A percentile compares a stretch with the other conserved stretches of the same genome.
Evolutionary conservation across 306 rosid species (phyloP).

Genomic region (Ammopiptanthus mongolicus): DNA sequence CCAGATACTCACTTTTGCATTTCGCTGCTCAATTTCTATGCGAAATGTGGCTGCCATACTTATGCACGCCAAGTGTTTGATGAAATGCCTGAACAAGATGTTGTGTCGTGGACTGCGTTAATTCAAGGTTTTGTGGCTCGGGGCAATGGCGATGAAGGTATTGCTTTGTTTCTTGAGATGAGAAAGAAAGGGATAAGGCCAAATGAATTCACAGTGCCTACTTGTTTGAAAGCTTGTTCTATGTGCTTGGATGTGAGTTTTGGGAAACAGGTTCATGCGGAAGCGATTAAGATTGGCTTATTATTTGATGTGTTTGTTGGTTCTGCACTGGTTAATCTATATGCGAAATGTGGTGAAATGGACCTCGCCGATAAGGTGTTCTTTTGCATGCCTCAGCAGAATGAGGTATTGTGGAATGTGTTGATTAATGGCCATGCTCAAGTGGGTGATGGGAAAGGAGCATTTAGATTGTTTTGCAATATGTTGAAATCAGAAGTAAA

Average conservation of each 20-base stretch:
- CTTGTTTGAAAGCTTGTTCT: constrained; percentile 32
- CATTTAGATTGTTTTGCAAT: constrained; percentile 16
- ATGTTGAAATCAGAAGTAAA: constrained; percentile 27
- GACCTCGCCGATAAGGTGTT: constrained; percentile 25
- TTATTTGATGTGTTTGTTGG: constrained; percentile 28
- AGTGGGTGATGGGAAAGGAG: constrained; percentile 25
- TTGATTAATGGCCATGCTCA: constrained; percentile 33
- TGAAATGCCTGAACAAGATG: constrained; percentile 30
- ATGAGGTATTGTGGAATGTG: constrained; percentile 36
- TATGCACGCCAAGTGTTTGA: constrained; percentile 28
- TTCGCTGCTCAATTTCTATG: constrained; percentile 21
- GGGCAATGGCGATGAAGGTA: constrained; percentile 21
- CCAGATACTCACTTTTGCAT: constrained; percentile 32
- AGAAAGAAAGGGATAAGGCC: constrained; percentile 25
- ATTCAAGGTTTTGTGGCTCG: constrained; percentile 29
- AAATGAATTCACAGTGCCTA: constrained; percentile 28
- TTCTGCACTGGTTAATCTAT: constrained; percentile 35
- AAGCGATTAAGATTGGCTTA: constrained; percentile 18
- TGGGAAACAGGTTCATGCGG: constrained; percentile 32
- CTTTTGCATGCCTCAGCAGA: constrained; percentile 29
- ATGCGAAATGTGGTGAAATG: constrained; percentile 35
- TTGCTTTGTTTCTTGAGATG: constrained; percentile 34
- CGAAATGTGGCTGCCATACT: constrained; percentile 11
- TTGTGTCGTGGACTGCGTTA: constrained; percentile 35
- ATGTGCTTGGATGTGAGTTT: constrained; percentile 25